These are phyloP conservation scores for Tolypocladium capitatum DNA, from an alignment of 2,329 filamentous ascomycete genomes.

Conservation along the genomic window DNA sequence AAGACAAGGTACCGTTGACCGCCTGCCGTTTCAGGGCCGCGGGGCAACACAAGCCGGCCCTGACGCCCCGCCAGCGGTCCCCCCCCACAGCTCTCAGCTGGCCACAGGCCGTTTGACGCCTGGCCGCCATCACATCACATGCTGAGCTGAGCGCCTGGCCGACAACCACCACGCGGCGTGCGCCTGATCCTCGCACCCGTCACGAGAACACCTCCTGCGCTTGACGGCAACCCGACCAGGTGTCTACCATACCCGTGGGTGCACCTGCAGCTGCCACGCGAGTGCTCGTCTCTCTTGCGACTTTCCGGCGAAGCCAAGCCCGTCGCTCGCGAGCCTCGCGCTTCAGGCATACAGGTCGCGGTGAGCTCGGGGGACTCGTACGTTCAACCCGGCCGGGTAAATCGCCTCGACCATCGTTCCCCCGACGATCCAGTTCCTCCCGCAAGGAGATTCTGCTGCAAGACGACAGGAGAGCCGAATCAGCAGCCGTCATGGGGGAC, in stretches of 20 bases:
- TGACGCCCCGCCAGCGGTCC: too few species aligned
- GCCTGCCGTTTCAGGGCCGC: neutral
- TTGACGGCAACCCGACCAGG: neutral
- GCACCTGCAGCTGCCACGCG: neutral
- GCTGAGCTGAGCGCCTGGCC: too few species aligned
- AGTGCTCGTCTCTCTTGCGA: neutral
- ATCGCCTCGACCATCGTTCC: neutral
- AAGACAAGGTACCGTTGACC: neutral
- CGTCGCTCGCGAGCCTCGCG: too few species aligned
- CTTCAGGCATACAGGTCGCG: too few species aligned
- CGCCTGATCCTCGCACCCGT: neutral
- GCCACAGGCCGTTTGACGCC: neutral
- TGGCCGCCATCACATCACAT: neutral
- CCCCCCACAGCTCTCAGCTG: neutral
- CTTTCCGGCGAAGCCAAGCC: neutral
- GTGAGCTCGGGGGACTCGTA: too few species aligned
- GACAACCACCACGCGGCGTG: too few species aligned
- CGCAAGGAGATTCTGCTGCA: neutral
- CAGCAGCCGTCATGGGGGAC: conserved; percentile 12
- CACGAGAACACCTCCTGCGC: neutral
- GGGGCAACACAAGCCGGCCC: too few species aligned
- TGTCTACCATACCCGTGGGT: neutral
- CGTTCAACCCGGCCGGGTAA: neutral
- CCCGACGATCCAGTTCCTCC: neutral
- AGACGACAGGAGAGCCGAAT: neutral